Base-by-base conservation (phyloP, 495 filamentous ascomycete genomes). In the Immersiella caudata region DNA sequence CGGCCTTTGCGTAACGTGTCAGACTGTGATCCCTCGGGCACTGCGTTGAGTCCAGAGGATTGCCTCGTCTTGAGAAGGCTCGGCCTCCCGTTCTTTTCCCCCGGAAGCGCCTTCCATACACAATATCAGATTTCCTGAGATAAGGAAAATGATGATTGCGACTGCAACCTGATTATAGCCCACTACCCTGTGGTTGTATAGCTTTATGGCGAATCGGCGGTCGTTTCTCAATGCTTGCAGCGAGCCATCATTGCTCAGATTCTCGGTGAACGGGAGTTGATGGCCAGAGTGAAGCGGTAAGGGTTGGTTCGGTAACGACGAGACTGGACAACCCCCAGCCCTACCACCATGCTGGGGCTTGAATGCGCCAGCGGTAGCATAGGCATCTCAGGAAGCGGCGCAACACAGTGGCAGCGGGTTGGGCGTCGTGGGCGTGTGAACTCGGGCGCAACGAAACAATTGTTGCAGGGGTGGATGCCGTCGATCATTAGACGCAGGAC, bases 401-500 rank as follows among this genome's bases (percentile, higher is more conserved):
- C 40, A 46, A 46, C 40, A 5, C 40, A 18, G 40, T n/a, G n/a
- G n/a, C n/a, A 46, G 7, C 20, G 22, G 16, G 16, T 18, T 6
- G 50, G 50, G 50, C 21, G 16, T 3, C 49, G 3, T 55, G 20
- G 20, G 20, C 9, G 21, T 22, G 21, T 7, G 20, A 22, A 55
- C 52, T 55, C 52, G 52, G 52, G 52, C 52, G 52, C 52, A 55
- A 46, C 9, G 52, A 55, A 6, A 55, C 21, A 2, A 55, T 24
- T 7, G 52, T 22, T 55, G 52, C 52, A 55, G 21, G 25, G 25
- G 52, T 22, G 8, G 20, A 22, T n/a, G 14, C 52, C 52, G 20
- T 24, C 24, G 16, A 55, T 26, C 52, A 26, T n/a, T 55, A 55
- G 52, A 55, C 16, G 52, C 52, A 55, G 40, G 40, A 55, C 20